phyloP scores from a whole-genome alignment of 352 stramenopile species.

The Phytophthora foliorum region DNA sequence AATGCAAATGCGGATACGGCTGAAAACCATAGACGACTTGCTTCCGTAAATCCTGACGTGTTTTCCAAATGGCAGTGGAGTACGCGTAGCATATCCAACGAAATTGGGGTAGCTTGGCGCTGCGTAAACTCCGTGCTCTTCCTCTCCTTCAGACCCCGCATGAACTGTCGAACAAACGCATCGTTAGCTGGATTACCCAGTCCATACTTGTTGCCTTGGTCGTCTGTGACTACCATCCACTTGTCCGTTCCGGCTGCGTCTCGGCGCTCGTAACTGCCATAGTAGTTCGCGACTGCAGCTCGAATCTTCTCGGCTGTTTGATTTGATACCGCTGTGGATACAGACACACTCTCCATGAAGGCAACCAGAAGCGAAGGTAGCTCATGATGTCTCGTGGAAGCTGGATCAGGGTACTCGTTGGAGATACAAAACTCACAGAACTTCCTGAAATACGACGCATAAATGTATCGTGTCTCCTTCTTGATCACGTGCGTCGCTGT shows the following conservation, averaged over 20 bases:
- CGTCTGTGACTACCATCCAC: slow-evolving; percentile 12
- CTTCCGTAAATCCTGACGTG: slow-evolving; percentile 2
- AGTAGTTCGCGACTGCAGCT: slow-evolving; percentile 19
- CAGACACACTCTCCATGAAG: slow-evolving; percentile 17
- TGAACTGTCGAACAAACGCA: slow-evolving; percentile 8
- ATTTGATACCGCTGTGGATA: not conserved
- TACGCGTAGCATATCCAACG: slow-evolving; percentile 8
- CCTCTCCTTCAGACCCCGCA: slow-evolving; percentile 8
- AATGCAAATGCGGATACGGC: slow-evolving; percentile 15
- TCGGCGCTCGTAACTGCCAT: slow-evolving; percentile 1
- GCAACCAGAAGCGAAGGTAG: slow-evolving; percentile 12
- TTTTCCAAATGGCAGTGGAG: not conserved
- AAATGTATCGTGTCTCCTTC: slow-evolving; percentile 10
- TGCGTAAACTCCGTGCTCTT: slow-evolving; percentile 14
- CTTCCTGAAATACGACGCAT: slow-evolving; percentile 20
- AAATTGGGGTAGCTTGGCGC: slow-evolving; percentile 16
- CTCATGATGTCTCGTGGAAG: not conserved
- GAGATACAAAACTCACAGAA: slow-evolving; percentile 17
- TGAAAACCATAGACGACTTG: slow-evolving; percentile 4
- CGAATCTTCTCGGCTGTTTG: slow-evolving; percentile 15
- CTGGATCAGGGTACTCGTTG: slow-evolving; percentile 21
- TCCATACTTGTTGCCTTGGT: not conserved
- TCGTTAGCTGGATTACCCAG: slow-evolving; percentile 1
- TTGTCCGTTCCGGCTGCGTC: slow-evolving; percentile 11
- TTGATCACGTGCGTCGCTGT: slow-evolving; percentile 18